Percentiles rank a stretch among this genome's conserved stretches.
Conservation (phyloP, 2,329 filamentous ascomycete genomes). For the Exophiala sideris region DNA sequence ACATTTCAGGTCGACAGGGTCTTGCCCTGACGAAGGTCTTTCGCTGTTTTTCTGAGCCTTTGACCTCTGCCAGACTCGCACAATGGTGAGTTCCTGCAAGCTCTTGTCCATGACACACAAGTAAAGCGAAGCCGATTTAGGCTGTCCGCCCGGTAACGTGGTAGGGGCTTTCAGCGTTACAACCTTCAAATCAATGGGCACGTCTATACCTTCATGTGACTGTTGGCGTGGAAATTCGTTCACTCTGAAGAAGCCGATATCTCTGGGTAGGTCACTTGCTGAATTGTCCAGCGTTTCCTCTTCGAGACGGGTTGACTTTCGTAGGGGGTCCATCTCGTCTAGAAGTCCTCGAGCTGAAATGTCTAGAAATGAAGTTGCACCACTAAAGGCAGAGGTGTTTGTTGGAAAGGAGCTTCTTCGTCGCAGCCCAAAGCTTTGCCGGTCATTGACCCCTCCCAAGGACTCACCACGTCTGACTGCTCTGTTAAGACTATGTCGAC, state of each 20-base stretch:
- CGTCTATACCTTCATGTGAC: neutral
- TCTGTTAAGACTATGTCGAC: slow-evolving; percentile 45
- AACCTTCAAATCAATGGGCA: slow-evolving; percentile 14
- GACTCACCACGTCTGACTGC: slow-evolving; percentile 67
- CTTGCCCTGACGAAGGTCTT: slow-evolving; percentile 10
- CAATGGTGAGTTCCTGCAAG: slow-evolving; percentile 64
- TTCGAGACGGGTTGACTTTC: slow-evolving; percentile 18
- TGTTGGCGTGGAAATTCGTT: slow-evolving; percentile 21
- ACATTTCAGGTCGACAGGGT: slow-evolving; percentile 29
- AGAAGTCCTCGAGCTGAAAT: slow-evolving; percentile 66
- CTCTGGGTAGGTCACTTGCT: slow-evolving; percentile 18
- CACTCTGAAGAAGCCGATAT: slow-evolving; percentile 26
- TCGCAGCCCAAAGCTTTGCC: slow-evolving; percentile 57
- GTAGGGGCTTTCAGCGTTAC: slow-evolving; percentile 10
- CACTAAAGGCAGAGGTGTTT: slow-evolving; percentile 44
- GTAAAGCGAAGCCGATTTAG: slow-evolving; percentile 36
- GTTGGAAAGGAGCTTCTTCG: slow-evolving; percentile 58
- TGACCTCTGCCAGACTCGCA: slow-evolving; percentile 58
- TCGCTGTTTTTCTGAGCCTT: slow-evolving; percentile 24
- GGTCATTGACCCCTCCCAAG: slow-evolving; percentile 63
- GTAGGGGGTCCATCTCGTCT: slow-evolving; percentile 56
- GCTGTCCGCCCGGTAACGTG: slow-evolving; percentile 4
- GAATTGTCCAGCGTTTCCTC: slow-evolving; percentile 15
- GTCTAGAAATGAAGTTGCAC: slow-evolving; percentile 62
- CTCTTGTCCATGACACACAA: slow-evolving; percentile 68